Evolutionary conservation across 1,284 basidiomycete species (phyloP).

Genomic region (Ceratobasidium sp.): DNA sequence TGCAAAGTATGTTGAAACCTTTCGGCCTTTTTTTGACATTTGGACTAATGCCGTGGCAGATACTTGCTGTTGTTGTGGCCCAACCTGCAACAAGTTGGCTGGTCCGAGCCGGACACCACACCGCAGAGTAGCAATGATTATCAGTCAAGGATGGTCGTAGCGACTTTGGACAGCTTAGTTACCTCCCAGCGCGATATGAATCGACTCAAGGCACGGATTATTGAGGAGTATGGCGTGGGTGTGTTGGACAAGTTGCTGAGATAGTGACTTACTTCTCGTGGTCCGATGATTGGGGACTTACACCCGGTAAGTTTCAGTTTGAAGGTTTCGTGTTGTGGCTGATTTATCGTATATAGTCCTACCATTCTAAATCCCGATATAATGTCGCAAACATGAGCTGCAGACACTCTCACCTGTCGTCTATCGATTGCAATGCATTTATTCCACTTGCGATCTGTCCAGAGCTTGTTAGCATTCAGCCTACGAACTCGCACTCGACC

Average conservation of each 20-base stretch:
- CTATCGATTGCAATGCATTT: no score
- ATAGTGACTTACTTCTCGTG: background rate
- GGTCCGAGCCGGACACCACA: background rate
- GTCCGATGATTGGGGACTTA: no score
- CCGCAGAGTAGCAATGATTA: background rate
- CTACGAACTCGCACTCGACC: no score
- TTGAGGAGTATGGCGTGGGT: background rate
- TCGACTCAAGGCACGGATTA: background rate
- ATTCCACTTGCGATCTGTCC: no score
- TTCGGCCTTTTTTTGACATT: background rate
- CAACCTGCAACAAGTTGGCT: background rate
- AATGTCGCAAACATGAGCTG: no score
- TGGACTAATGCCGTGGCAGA: background rate
- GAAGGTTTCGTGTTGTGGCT: no score
- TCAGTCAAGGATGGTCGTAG: background rate
- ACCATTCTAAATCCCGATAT: no score
- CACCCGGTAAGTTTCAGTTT: no score
- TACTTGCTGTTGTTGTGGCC: slow-evolving; percentile 9
- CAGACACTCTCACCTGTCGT: no score
- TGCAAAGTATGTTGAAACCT: background rate
- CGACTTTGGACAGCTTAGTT: background rate
- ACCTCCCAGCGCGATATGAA: background rate
- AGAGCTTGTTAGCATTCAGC: no score
- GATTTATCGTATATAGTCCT: no score
- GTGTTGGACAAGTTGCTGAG: background rate